A percentile compares a stretch with the other conserved stretches of the same genome.
Conservation (phyloP, 345 rosid genomes). For the Chamaenerion angustifolium region DNA sequence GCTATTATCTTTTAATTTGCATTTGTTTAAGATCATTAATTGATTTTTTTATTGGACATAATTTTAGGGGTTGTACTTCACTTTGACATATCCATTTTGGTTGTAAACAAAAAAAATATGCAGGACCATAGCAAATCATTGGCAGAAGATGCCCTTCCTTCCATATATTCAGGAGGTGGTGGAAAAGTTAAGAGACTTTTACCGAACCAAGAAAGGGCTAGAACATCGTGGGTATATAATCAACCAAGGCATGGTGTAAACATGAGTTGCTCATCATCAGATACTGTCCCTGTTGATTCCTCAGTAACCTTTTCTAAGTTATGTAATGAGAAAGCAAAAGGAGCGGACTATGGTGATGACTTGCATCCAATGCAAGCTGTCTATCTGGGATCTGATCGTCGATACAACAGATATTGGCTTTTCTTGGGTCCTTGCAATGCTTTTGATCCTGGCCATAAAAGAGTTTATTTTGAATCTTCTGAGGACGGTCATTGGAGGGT, state of each 20-base stretch:
- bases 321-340: slow-evolving; percentile 17
- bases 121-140: slow-evolving; percentile 43
- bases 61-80: too few relatives aligned
- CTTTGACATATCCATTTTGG: not conserved
- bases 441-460: slow-evolving; percentile 84
- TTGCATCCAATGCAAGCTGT: slow-evolving; percentile 78
- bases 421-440: slow-evolving; percentile 86
- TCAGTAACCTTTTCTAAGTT: slow-evolving; percentile 24
- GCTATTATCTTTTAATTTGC: too few relatives aligned
- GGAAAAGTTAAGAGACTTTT: slow-evolving; percentile 76
- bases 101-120: slow-evolving; percentile 4
- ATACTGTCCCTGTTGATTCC: slow-evolving; percentile 61
- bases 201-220: slow-evolving; percentile 25
- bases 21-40: too few relatives aligned
- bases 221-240: slow-evolving; percentile 60
- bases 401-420: slow-evolving; percentile 96
- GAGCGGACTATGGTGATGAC: slow-evolving; percentile 18
- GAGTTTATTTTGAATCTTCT: slow-evolving; percentile 91
- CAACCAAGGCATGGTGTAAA: slow-evolving; percentile 23
- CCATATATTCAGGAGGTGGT: slow-evolving; percentile 61
- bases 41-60: too few relatives aligned
- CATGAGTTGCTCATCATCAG: slow-evolving; percentile 24
- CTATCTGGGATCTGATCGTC: slow-evolving; percentile 90
- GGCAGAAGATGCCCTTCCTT: slow-evolving; percentile 30
- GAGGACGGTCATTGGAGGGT: slow-evolving; percentile 99